Conservation (phyloP, 768 basidiomycete species). For the Suillus plorans region DNA sequence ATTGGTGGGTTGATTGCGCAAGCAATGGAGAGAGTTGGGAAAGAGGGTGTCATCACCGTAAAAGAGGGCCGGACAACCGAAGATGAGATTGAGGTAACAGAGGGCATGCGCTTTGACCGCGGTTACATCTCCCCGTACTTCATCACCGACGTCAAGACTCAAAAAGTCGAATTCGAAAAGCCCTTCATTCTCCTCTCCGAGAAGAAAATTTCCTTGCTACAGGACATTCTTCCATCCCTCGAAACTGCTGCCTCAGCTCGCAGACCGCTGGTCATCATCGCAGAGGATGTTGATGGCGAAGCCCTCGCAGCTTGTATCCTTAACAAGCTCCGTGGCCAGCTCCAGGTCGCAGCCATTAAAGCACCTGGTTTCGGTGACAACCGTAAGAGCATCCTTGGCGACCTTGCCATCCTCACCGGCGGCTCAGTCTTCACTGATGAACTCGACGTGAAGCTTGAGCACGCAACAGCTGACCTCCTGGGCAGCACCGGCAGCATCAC, state of each 20-base stretch:
- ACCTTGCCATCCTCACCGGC: slow-evolving; percentile 95
- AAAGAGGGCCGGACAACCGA: slow-evolving; percentile 98
- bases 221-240: slow-evolving; percentile 93
- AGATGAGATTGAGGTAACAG: slow-evolving; percentile 98
- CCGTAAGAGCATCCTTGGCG: slow-evolving; percentile 96
- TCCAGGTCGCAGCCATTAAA: slow-evolving; percentile 92
- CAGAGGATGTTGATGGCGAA: slow-evolving; percentile 97
- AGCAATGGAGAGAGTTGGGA: slow-evolving; percentile 99
- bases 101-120: slow-evolving; percentile 99
- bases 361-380: slow-evolving; percentile 99
- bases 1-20: slow-evolving; percentile 94
- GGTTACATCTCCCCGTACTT: slow-evolving; percentile 99
- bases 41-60: slow-evolving; percentile 99
- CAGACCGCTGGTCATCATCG: slow-evolving; percentile 93
- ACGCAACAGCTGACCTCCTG: slow-evolving; percentile 83
- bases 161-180: slow-evolving; percentile 97
- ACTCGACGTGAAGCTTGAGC: slow-evolving; percentile 96
- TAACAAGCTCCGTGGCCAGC: slow-evolving; percentile 98
- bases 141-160: slow-evolving; percentile 95
- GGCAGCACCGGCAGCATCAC: slow-evolving; percentile 90
- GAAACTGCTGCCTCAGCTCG: slow-evolving; percentile 78
- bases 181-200: slow-evolving; percentile 91
- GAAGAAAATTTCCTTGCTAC: slow-evolving; percentile 95
- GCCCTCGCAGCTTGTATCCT: slow-evolving; percentile 96
- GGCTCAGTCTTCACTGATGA: slow-evolving; percentile 97